These are phyloP conservation scores for Inga leiocalycina DNA, from an alignment of 306 rosid genomes.

Conservation along the genomic window DNA sequence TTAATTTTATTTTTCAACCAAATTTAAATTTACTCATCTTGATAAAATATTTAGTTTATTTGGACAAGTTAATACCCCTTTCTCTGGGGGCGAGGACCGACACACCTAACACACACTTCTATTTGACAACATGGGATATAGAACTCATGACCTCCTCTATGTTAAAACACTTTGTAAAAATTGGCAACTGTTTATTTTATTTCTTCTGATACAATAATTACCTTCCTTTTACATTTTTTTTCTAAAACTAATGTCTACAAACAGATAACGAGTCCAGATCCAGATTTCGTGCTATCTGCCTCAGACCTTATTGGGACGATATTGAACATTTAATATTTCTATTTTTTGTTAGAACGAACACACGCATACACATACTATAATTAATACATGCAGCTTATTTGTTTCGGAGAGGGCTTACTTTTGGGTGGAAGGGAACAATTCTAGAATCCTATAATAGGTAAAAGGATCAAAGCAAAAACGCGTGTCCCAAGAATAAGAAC, in stretches of 20 bases:
- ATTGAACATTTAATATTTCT: too few species aligned
- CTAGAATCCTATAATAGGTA: not conserved
- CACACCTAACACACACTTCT: too few species aligned
- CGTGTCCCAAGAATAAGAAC: not conserved
- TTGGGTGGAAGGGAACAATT: not conserved
- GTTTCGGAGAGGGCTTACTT: not conserved
- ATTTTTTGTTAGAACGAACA: too few species aligned
- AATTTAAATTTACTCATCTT: not conserved
- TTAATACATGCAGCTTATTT: not conserved
- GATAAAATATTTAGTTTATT: too few species aligned
- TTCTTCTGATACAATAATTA: too few species aligned
- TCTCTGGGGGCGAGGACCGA: too few species aligned
- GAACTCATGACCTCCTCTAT: too few species aligned
- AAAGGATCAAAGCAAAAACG: not conserved
- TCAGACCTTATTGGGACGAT: constrained; percentile 39
- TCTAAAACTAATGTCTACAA: not conserved
- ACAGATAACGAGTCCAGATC: not conserved
- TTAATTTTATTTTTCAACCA: not conserved
- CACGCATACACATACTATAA: not conserved
- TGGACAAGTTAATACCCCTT: too few species aligned
- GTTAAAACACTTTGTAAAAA: not conserved
- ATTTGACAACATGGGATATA: too few species aligned
- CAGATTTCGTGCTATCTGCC: constrained; percentile 45
- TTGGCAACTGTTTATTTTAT: not conserved
- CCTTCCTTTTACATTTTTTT: not conserved